Evolutionary conservation across 306 rosid species (phyloP).

Genomic region (Acacia acuminata): DNA sequence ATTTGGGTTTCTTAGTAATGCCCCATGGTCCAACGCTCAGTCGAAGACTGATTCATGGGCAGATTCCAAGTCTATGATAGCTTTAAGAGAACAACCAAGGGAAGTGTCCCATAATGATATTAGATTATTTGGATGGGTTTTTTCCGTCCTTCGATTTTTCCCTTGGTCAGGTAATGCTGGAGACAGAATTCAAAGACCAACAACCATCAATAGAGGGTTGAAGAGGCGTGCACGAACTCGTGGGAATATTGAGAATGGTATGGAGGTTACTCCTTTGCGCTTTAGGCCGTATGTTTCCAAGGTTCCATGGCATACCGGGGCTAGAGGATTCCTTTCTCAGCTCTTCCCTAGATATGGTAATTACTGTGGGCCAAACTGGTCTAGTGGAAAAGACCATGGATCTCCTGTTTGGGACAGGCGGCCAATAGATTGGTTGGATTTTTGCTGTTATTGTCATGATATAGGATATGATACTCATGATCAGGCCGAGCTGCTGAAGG

Average conservation of each 20-base stretch:
- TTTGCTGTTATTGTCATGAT: conserved; percentile 97
- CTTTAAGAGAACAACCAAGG: conserved; percentile 34
- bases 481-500: conserved; percentile 74
- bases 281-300: conserved; percentile 86
- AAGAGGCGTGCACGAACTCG: conserved; percentile 55
- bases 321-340: conserved; percentile 79
- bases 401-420: conserved; percentile 86
- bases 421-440: conserved; percentile 97
- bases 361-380: conserved; percentile 98
- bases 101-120: conserved; percentile 36
- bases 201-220: conserved; percentile 67
- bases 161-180: conserved; percentile 50
- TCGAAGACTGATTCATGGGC: conserved; percentile 39
- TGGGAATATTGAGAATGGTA: conserved; percentile 25
- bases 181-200: conserved; percentile 44
- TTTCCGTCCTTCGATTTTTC: conserved; percentile 50
- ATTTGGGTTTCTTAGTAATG: conserved; percentile 48
- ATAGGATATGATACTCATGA: conserved; percentile 92
- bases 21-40: conserved; percentile 53
- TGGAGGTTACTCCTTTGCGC: conserved; percentile 41
- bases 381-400: conserved; percentile 83
- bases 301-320: conserved; percentile 99
- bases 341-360: conserved; percentile 88
- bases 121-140: conserved; percentile 47
- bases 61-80: conserved; percentile 25